Percentiles rank a stretch among this genome's conserved stretches.
These are phyloP conservation scores for Metschnikowia noctiluminum DNA, from an alignment of 805 yeast genomes.

Conservation along the genomic window DNA sequence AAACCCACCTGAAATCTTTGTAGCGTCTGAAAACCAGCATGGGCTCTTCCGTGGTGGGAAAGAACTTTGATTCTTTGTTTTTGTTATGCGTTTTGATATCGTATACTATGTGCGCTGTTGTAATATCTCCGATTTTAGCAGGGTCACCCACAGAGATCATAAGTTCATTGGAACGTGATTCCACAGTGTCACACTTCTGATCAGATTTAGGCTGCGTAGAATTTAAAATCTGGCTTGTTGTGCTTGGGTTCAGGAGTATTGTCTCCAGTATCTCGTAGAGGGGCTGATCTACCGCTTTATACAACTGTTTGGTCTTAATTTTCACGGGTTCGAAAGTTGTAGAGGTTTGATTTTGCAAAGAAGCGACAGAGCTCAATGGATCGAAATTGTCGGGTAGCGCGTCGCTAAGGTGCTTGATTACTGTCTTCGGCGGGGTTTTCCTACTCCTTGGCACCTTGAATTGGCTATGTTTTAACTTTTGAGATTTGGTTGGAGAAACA, in stretches of 20 bases:
- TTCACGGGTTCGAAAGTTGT: slow-evolving; percentile 2
- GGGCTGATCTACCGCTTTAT: slow-evolving; percentile 51
- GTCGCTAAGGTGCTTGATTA: slow-evolving; percentile 27
- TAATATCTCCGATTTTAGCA: slow-evolving; percentile 82
- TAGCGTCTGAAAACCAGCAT: slow-evolving; percentile 72
- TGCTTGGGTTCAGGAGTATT: neutral
- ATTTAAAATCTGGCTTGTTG: neutral
- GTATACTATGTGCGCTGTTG: slow-evolving; percentile 86
- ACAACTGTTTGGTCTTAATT: slow-evolving; percentile 31
- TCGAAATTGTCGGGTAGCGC: slow-evolving; percentile 7
- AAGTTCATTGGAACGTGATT: slow-evolving; percentile 32
- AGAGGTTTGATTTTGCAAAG: neutral
- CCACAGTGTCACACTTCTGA: neutral
- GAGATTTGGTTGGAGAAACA: slow-evolving; percentile 10
- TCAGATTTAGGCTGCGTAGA: slow-evolving; percentile 1
- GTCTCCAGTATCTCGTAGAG: slow-evolving; percentile 36
- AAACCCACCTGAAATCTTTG: slow-evolving; percentile 91
- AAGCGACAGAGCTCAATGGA: slow-evolving; percentile 25
- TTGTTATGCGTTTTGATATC: slow-evolving; percentile 63
- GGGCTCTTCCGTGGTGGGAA: slow-evolving; percentile 10
- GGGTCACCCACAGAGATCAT: slow-evolving; percentile 86
- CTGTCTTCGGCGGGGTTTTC: slow-evolving; percentile 27
- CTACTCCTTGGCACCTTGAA: slow-evolving; percentile 31
- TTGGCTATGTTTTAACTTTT: slow-evolving; percentile 25
- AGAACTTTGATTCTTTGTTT: slow-evolving; percentile 31